Evolutionary conservation across 192 early-diverging fungal genomes (phyloP), one percentile per base, ranked within the genome.

Genomic region (Diversispora eburnea): DNA sequence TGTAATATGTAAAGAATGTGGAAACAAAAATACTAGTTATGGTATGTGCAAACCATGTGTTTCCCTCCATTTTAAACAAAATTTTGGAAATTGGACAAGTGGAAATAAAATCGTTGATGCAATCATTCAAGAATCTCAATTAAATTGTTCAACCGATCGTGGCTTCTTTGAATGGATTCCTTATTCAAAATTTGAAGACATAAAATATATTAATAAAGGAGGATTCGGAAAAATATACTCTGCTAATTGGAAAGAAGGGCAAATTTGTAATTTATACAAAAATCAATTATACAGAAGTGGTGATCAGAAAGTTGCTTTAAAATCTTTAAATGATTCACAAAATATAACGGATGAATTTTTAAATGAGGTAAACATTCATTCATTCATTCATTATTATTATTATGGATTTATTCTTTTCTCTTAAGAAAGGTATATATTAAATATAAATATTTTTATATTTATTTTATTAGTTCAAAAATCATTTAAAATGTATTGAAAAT

Each of bases 201-300:
- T 70, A 19, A 8, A 58, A 15, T 42, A 70, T 10, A 42, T 70
- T n/a, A 13, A 12, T 7, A 41, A 39, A 20, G 68, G 68, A 2
- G 51, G 68, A 43, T 70, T 42, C 45, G 68, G 68, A 43, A 70
- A 33, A 3, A n/a, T 70, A 4, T 70, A 70, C 45, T 20, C 42
- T 42, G 68, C 68, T 17, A n/a, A 12, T 5, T 70, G 67, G 52
- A 4, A 8, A 2, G 67, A 70, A 56, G 67, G 67, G 3, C 12
- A 49, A 43, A 70, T 70, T 42, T 17, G 19, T 8, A 42, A 33
- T 12, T 57, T 51, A 54, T 12, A 57, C 45, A 41, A 33, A 3
- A n/a, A 39, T 42, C 7, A n/a, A 42, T 48, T 43, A n/a, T 4
- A 48, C 46, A 22, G 67, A 4, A 4, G 10, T 3, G 51, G 54